These are phyloP conservation scores for Sphaerulina vaccinii DNA, from an alignment of 2,329 filamentous ascomycete species.

Conservation along the genomic window DNA sequence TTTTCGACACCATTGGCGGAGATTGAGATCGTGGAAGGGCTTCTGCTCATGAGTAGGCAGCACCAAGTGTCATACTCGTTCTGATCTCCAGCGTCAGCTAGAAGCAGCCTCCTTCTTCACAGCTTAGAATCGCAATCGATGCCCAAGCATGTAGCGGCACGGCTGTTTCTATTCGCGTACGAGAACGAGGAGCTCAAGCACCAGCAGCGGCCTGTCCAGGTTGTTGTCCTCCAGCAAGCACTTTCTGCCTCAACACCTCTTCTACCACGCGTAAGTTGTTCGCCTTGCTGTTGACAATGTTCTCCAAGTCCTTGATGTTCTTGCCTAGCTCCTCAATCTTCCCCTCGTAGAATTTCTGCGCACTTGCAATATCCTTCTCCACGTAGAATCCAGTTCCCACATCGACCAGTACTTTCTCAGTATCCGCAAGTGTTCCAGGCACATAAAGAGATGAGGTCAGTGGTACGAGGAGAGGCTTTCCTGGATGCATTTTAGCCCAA, in stretches of 20 bases:
- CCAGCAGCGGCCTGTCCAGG: slow-evolving; percentile 16
- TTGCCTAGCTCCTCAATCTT: slow-evolving; percentile 66
- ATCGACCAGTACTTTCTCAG: slow-evolving; percentile 80
- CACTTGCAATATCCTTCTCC: slow-evolving; percentile 71
- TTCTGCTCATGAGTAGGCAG: too few relatives aligned
- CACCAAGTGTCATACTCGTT: too few relatives aligned
- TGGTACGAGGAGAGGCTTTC: slow-evolving; percentile 77
- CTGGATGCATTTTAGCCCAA: slow-evolving; percentile 33
- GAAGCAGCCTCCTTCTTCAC: too few relatives aligned
- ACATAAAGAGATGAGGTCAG: slow-evolving; percentile 95
- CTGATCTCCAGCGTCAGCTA: too few relatives aligned
- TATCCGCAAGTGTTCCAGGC: slow-evolving; percentile 71
- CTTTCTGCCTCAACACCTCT: slow-evolving; percentile 63
- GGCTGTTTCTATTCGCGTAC: background rate
- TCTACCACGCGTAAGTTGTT: slow-evolving; percentile 83
- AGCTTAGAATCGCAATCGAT: background rate
- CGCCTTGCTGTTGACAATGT: slow-evolving; percentile 71
- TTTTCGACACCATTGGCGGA: too few relatives aligned
- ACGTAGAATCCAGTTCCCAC: slow-evolving; percentile 93
- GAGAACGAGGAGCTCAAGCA: background rate
- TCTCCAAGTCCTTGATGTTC: slow-evolving; percentile 67
- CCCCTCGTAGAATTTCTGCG: slow-evolving; percentile 63
- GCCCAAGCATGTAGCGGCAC: too few relatives aligned
- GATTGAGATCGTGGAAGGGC: too few relatives aligned
- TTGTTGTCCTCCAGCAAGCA: slow-evolving; percentile 33